Conservation (phyloP, 768 basidiomycete genomes). For the Ephemerocybe angulata region DNA sequence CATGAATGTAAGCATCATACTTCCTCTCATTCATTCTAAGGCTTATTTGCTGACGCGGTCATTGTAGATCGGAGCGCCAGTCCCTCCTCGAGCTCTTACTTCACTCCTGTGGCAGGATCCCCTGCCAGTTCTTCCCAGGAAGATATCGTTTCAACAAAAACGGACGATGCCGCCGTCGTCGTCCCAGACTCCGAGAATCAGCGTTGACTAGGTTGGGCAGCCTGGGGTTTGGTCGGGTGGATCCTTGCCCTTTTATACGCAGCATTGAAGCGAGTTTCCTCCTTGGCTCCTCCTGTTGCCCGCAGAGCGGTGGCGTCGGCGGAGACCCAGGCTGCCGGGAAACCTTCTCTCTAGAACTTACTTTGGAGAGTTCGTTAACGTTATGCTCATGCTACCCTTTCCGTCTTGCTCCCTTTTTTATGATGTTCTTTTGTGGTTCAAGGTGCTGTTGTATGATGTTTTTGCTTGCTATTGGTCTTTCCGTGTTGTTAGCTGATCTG, state of each 20-base stretch:
- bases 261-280: slow-evolving; percentile 6
- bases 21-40: not conserved
- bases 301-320: no score
- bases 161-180: no score
- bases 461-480: no score
- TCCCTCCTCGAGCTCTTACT: not conserved
- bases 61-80: not conserved
- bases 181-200: not conserved
- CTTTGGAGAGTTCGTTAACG: no score
- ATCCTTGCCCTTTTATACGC: slow-evolving; percentile 16
- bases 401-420: no score
- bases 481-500: no score
- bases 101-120: no score
- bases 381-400: no score
- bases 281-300: no score
- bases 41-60: not conserved
- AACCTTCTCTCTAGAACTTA: not conserved
- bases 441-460: no score
- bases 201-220: slow-evolving; percentile 30
- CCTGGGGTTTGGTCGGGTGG: slow-evolving; percentile 23
- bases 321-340: slow-evolving; percentile 24
- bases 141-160: not conserved
- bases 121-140: not conserved
- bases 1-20: no score
- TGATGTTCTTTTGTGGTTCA: no score